Conservation (phyloP, 495 filamentous ascomycete species). For the Daldinia concentrica region DNA sequence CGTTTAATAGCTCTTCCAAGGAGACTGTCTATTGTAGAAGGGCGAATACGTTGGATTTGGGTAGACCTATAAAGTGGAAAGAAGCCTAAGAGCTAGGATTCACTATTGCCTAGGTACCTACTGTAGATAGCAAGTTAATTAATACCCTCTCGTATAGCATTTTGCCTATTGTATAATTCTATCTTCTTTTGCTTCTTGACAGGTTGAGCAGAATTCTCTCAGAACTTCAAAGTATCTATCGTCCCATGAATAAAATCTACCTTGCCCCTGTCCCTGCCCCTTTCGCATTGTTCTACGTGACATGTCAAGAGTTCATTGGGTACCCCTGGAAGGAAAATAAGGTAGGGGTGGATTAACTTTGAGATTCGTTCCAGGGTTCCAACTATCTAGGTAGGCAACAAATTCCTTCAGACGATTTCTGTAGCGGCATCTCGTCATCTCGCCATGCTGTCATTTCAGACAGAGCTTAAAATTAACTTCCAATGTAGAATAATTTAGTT, state of each 20-base stretch:
- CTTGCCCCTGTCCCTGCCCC: conserved; percentile 2
- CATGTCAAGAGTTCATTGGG: conserved; percentile 31
- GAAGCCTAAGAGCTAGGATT: neutral
- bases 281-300: conserved; percentile 6
- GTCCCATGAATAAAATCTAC: conserved; percentile 7
- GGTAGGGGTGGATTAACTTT: neutral
- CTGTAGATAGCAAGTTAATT: neutral
- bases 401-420: neutral
- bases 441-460: neutral
- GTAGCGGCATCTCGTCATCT: neutral
- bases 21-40: neutral
- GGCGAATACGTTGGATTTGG: neutral
- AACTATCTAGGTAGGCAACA: too few species aligned
- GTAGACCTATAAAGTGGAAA: neutral
- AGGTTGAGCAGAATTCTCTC: neutral
- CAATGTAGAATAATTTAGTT: neutral
- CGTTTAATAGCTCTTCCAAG: conserved; percentile 7
- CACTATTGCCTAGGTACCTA: neutral
- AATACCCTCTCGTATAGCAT: neutral
- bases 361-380: neutral
- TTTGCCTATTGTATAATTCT: neutral
- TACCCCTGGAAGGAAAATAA: conserved; percentile 17
- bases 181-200: conserved; percentile 1
- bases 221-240: neutral
- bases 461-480: neutral